Evolutionary conservation across 108 stramenopile species (phyloP), one percentile per base, ranked within the genome.

Genomic region (Cyclotella baltica): DNA sequence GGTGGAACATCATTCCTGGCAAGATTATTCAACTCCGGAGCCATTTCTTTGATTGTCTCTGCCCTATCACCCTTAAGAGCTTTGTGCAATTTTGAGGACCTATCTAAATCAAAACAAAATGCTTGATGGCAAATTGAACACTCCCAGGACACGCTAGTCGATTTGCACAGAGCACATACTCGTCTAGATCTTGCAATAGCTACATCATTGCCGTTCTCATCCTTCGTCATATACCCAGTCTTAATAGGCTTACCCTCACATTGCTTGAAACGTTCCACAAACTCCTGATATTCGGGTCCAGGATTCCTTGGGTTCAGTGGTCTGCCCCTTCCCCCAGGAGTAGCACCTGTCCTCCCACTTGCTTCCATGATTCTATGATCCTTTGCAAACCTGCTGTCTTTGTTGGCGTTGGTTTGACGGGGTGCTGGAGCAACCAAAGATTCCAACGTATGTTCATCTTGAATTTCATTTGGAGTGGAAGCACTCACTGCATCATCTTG

Each of bases 1-100:
- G 67, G 46, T 16, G 67, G 67, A 13, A 35, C 67, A 69, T 69
- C 43, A 20, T 46, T 46, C 9, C 67, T 69, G 6, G 18, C 8
- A 27, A 69, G 67, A 48, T 10, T 10, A 4, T 30, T 35, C 8
- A 69, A n/a, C 19, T 18, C 67, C 11, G 67, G 67, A n/a, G 30
- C 29, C 48, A 18, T 35, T 8, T 8, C 19, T 23, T 29, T 29
- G 8, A 69, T 69, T 27, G 8, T 51, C 8, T 51, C 10, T n/a
- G 8, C 50, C 25, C 36, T 35, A 18, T 69, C 67, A 35, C 22
- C 6, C 10, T 19, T n/a, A 20, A 55, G 53, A 6, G 19, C 23
- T 20, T 55, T 19, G 8, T 5, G 6, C 19, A 55, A 20, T 6
- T 5, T 6, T n/a, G 6, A 16, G 19, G 16, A 23, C 8, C 67